Percentiles rank a stretch among this genome's conserved stretches.
These are phyloP conservation scores for Neurospora sp. DNA, from an alignment of 495 filamentous ascomycete species.

Conservation along the genomic window DNA sequence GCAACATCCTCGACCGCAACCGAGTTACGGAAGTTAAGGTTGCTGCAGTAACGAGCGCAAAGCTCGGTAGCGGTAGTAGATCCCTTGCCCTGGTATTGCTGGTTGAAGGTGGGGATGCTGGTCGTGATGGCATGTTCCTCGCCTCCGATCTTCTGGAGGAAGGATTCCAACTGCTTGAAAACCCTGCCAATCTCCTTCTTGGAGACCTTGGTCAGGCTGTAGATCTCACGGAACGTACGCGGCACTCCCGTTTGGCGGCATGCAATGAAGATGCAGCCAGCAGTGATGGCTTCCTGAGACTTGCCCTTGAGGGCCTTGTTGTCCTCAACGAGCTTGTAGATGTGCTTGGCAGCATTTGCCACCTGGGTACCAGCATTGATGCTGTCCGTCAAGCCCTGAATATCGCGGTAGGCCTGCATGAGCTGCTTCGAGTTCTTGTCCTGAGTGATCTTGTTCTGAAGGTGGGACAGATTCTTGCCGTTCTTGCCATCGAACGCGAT, in stretches of 20 bases:
- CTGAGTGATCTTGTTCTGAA: conserved; percentile 82
- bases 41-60: conserved; percentile 78
- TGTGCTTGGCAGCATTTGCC: conserved; percentile 78
- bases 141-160: conserved; percentile 51
- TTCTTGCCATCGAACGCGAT: conserved; percentile 73
- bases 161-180: conserved; percentile 86
- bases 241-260: conserved; percentile 81
- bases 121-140: conserved; percentile 24
- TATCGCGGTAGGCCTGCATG: conserved; percentile 77
- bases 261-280: conserved; percentile 93
- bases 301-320: conserved; percentile 91
- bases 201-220: conserved; percentile 79
- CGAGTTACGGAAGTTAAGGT: conserved; percentile 55
- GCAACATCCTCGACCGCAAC: conserved; percentile 62
- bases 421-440: conserved; percentile 70
- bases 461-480: conserved; percentile 67
- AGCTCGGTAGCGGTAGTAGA: conserved; percentile 79
- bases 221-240: conserved; percentile 88
- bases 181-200: conserved; percentile 96
- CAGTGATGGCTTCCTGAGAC: conserved; percentile 85
- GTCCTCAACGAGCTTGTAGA: conserved; percentile 89
- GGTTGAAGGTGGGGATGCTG: conserved; percentile 21
- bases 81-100: conserved; percentile 60
- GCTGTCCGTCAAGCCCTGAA: conserved; percentile 76
- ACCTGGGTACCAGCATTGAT: conserved; percentile 72